Evolutionary conservation across 2,329 filamentous ascomycete genomes (phyloP), one percentile per base, ranked within the genome.

Genomic region (Fusarium poae): DNA sequence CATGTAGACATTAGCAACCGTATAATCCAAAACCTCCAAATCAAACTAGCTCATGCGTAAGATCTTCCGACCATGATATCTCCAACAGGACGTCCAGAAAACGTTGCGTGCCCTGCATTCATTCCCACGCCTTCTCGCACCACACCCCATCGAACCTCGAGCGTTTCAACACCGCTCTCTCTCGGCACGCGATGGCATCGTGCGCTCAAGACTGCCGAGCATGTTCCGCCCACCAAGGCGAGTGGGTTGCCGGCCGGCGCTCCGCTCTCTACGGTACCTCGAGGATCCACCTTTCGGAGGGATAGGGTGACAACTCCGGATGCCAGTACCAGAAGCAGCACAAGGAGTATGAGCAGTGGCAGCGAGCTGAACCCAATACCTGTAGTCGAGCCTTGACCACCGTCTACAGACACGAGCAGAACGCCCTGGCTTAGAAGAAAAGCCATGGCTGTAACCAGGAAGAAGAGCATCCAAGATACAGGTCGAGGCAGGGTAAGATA

Each of bases 201-300:
- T 25, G 84, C 80, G 72, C 81, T 82, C 65, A 87, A 72, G n/a
- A 85, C 84, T 11, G 84, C 85, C 62, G 82, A 85, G 76, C 84
- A 86, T 42, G 79, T 78, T 13, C 84, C 84, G 30, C 81, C 83
- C 23, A 73, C 75, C 35, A 87, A 69, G 3, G 79, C 79, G 25
- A 87, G 80, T 23, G 85, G 85, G 75, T 86, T 87, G 2, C 82
- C 83, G 18, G 77, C 72, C 20, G 76, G 76, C 12, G 72, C 69
- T 42, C 79, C 80, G 57, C 78, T 76, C 9, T 78, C 71, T 16
- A 75, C 78, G 23, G 71, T 70, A 30, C 78, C 77, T 11, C 77
- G 74, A 4, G 78, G 73, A 11, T 80, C 76, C 5, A 82, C 79
- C 30, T 79, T 78, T 12, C 81, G 78, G 48, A 82, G 66, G 15